phyloP scores from a whole-genome alignment of 75 land plant genomes.

The Sequoiadendron giganteum region DNA sequence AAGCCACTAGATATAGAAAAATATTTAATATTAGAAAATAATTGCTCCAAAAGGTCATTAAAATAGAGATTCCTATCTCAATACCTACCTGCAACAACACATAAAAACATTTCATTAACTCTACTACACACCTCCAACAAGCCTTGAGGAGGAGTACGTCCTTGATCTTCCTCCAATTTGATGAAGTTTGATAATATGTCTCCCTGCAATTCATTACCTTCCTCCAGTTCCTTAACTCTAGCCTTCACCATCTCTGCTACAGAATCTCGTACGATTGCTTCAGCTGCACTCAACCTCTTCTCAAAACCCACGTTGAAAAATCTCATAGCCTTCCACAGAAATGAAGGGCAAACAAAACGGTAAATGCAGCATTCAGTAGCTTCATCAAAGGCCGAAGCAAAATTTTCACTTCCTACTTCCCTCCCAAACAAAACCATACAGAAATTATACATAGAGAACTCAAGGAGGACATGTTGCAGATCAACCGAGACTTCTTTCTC shows the following conservation, averaged over 20 bases:
- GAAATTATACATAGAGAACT: neutral
- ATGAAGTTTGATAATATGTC: no score
- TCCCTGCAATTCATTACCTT: no score
- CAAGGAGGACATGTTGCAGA: slow-evolving; percentile 57
- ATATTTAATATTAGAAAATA: no score
- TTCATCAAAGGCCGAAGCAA: slow-evolving; percentile 65
- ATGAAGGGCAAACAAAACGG: slow-evolving; percentile 55
- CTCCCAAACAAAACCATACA: neutral
- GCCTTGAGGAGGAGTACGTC: no score
- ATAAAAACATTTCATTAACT: no score
- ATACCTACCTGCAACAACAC: no score
- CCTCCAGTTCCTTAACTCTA: slow-evolving; percentile 24
- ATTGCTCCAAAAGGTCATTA: no score
- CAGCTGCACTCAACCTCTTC: slow-evolving; percentile 28
- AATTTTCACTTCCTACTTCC: slow-evolving; percentile 24
- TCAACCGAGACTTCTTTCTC: neutral
- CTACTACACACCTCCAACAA: no score
- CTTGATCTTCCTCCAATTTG: no score
- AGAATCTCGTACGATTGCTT: slow-evolving; percentile 33
- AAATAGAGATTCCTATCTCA: no score
- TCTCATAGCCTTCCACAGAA: slow-evolving; percentile 58
- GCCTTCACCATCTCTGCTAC: slow-evolving; percentile 25
- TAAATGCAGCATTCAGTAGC: slow-evolving; percentile 60
- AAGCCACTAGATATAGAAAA: no score
- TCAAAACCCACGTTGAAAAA: neutral